These are phyloP conservation scores for Yamadazyma blattariae DNA, from an alignment of 1,139 yeast species.

Conservation along the genomic window DNA sequence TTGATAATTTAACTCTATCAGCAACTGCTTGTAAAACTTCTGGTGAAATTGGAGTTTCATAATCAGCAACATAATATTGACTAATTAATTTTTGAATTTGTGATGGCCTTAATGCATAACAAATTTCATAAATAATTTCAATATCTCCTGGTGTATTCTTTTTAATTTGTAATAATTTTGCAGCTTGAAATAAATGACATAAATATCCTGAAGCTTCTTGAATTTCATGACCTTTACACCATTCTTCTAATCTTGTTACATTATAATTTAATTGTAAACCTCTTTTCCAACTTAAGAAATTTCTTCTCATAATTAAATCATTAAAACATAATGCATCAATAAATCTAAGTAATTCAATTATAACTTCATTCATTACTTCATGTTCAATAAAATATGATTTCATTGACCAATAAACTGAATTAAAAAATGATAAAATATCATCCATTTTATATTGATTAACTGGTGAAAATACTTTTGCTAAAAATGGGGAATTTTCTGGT, in stretches of 20 bases:
- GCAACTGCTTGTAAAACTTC: constrained; percentile 83
- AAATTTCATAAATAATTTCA: constrained; percentile 89
- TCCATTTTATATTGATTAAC: constrained; percentile 87
- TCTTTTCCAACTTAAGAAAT: constrained; percentile 95
- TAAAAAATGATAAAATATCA: constrained; percentile 85
- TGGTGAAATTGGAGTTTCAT: constrained; percentile 89
- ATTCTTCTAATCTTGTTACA: constrained; percentile 93
- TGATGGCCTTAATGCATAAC: constrained; percentile 89
- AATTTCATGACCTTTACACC: constrained; percentile 96
- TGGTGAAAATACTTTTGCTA: constrained; percentile 78
- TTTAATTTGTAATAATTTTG: constrained; percentile 87
- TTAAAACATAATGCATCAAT: constrained; percentile 95
- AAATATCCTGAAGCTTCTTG: constrained; percentile 87
- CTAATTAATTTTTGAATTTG: constrained; percentile 91
- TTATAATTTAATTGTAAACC: constrained; percentile 96
- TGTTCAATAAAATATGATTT: constrained; percentile 85
- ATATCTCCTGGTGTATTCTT: constrained; percentile 90
- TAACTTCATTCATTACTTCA: constrained; percentile 81
- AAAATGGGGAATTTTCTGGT: constrained; percentile 80
- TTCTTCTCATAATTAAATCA: constrained; percentile 92
- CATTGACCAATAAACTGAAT: constrained; percentile 91
- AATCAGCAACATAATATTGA: constrained; percentile 90
- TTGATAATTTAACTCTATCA: constrained; percentile 65
- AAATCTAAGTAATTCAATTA: constrained; percentile 77
- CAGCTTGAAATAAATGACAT: constrained; percentile 89